A percentile compares a stretch with the other conserved stretches of the same genome.
phyloP scores from a whole-genome alignment of 2,329 filamentous ascomycete species.

The Fusarium pininemorale region DNA sequence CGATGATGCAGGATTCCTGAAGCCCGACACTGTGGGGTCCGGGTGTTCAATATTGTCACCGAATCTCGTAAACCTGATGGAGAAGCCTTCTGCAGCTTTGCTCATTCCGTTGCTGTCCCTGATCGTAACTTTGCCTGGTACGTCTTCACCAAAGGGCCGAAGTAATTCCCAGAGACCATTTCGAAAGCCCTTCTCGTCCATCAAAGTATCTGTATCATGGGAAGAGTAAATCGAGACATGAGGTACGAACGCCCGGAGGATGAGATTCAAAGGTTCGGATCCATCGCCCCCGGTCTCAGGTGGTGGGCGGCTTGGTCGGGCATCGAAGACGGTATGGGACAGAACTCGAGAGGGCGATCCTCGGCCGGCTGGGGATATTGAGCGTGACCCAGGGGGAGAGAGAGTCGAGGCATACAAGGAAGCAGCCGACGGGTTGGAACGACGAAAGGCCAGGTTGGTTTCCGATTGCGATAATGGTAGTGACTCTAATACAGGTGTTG shows the following conservation, averaged over 20 bases:
- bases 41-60: conserved; percentile 66
- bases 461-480: conserved; percentile 61
- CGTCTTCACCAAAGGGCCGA: conserved; percentile 87
- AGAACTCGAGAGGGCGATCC: conserved; percentile 65
- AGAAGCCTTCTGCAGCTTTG: conserved; percentile 87
- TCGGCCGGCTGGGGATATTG: conserved; percentile 72
- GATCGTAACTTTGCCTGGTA: conserved; percentile 88
- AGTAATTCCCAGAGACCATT: conserved; percentile 85
- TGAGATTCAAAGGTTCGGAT: conserved; percentile 69
- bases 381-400: conserved; percentile 73
- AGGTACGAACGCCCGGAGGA: conserved; percentile 87
- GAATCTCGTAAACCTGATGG: conserved; percentile 83
- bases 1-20: conserved; percentile 50
- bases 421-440: conserved; percentile 66
- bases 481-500: conserved; percentile 60
- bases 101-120: conserved; percentile 89
- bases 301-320: conserved; percentile 55
- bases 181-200: conserved; percentile 84
- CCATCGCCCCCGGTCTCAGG: conserved; percentile 55
- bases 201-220: conserved; percentile 81
- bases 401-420: conserved; percentile 72
- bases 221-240: conserved; percentile 90
- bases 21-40: conserved; percentile 49
- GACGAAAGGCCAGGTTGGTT: conserved; percentile 61
- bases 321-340: conserved; percentile 67